These are phyloP conservation scores for Geranium rotundifolium DNA, from an alignment of 345 rosid genomes.

Conservation along the genomic window DNA sequence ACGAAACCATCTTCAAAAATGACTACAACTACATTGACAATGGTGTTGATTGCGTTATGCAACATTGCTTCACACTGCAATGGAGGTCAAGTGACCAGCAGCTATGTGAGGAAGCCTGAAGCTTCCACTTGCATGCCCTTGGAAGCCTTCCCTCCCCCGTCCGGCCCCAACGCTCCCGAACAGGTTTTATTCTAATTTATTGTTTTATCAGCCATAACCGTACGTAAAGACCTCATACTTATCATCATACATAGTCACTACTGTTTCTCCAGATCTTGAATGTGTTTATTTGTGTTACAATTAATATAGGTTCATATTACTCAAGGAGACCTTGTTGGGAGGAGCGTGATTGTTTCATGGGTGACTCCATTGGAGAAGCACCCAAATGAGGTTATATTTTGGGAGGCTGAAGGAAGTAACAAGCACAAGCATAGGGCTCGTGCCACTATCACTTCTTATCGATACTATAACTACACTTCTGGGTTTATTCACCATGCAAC, in stretches of 20 bases:
- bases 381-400: slow-evolving; percentile 40
- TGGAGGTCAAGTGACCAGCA: slow-evolving; percentile 62
- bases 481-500: slow-evolving; percentile 72
- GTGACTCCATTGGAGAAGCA: slow-evolving; percentile 61
- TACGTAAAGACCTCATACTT: too few species aligned
- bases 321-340: slow-evolving; percentile 82
- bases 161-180: slow-evolving; percentile 81
- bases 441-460: slow-evolving; percentile 47
- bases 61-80: slow-evolving; percentile 23
- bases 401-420: slow-evolving; percentile 26
- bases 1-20: too few species aligned
- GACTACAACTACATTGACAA: too few species aligned
- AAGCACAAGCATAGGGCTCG: too few species aligned
- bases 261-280: too few species aligned
- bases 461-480: slow-evolving; percentile 62
- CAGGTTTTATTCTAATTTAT: too few species aligned
- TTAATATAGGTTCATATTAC: too few species aligned
- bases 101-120: slow-evolving; percentile 57
- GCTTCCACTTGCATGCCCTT: slow-evolving; percentile 75
- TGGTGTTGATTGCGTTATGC: slow-evolving; percentile 17
- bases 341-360: too few species aligned
- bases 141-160: slow-evolving; percentile 53
- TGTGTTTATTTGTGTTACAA: too few species aligned
- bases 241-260: too few species aligned
- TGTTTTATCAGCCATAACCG: too few species aligned